Evolutionary conservation across 2,329 filamentous ascomycete genomes (phyloP).

Genomic region (Ophiostoma australiae): DNA sequence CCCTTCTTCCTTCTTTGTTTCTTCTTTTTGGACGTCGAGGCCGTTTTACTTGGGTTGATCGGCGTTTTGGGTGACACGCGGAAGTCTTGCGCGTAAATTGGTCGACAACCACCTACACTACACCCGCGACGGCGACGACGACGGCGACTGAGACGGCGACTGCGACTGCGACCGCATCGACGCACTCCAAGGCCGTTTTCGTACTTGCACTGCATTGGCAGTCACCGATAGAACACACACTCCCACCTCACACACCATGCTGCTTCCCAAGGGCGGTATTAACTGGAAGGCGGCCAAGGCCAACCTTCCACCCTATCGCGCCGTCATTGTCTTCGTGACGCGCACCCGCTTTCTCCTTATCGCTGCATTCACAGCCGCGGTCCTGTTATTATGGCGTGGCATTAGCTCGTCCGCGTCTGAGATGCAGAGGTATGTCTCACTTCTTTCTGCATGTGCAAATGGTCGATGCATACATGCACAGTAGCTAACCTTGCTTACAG

Average conservation of each 20-base stretch:
- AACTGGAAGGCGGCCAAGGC: constrained; percentile 88
- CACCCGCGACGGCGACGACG: constrained; percentile 1
- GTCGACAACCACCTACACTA: constrained; percentile 15
- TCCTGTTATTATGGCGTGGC: constrained; percentile 83
- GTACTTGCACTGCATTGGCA: not conserved
- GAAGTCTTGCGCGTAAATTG: constrained; percentile 16
- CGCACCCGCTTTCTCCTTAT: constrained; percentile 73
- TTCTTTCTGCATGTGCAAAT: not conserved
- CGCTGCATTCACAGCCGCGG: constrained; percentile 61
- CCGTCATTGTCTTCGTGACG: constrained; percentile 64
- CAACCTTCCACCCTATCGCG: constrained; percentile 70
- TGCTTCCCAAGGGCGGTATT: constrained; percentile 83
- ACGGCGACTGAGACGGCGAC: not conserved
- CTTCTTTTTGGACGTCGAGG: constrained; percentile 7
- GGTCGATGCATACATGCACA: not conserved
- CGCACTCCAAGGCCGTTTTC: not conserved
- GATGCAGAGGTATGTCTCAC: constrained; percentile 72
- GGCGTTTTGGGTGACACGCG: constrained; percentile 21
- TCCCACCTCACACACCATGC: constrained; percentile 52
- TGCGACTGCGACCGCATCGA: not conserved
- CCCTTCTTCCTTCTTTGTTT: not conserved
- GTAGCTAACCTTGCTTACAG: constrained; percentile 43
- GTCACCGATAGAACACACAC: not conserved
- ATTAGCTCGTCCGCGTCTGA: constrained; percentile 75
- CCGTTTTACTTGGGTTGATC: constrained; percentile 6